Conservation (phyloP, 2,329 filamentous ascomycete genomes). For the Talaromyces marneffei region DNA sequence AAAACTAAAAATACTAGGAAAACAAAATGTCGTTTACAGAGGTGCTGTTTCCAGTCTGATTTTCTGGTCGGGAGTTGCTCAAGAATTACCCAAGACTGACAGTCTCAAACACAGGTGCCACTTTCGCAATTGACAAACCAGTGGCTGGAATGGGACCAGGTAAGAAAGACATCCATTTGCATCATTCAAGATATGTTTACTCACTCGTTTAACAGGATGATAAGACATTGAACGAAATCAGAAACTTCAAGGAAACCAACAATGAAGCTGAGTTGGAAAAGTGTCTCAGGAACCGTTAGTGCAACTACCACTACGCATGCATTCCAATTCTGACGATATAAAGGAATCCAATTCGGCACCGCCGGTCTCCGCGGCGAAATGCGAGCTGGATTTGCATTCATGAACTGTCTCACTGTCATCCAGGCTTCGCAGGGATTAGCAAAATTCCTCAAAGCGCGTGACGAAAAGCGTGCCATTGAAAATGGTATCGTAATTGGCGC, state of each 20-base stretch:
- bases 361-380: constrained; percentile 59
- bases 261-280: constrained; percentile 47
- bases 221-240: constrained; percentile 50
- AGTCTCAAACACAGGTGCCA: constrained; percentile 24
- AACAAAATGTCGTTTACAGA: neutral
- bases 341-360: constrained; percentile 56
- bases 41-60: neutral
- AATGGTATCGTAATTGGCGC: constrained; percentile 55
- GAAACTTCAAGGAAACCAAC: constrained; percentile 43
- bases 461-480: constrained; percentile 34
- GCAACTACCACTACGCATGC: neutral
- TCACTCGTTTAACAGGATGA: constrained; percentile 36
- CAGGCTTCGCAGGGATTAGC: constrained; percentile 62
- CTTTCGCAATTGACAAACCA: constrained; percentile 42
- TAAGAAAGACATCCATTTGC: constrained; percentile 19
- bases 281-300: constrained; percentile 47
- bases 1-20: neutral
- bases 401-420: constrained; percentile 56
- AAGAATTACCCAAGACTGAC: neutral
- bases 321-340: neutral
- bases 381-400: constrained; percentile 59
- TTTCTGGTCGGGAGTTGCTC: too few relatives aligned
- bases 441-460: constrained; percentile 49
- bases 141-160: constrained; percentile 55
- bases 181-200: neutral